Evolutionary conservation across 2,329 filamentous ascomycete species (phyloP).

Genomic region (Dactylellina cionopaga): DNA sequence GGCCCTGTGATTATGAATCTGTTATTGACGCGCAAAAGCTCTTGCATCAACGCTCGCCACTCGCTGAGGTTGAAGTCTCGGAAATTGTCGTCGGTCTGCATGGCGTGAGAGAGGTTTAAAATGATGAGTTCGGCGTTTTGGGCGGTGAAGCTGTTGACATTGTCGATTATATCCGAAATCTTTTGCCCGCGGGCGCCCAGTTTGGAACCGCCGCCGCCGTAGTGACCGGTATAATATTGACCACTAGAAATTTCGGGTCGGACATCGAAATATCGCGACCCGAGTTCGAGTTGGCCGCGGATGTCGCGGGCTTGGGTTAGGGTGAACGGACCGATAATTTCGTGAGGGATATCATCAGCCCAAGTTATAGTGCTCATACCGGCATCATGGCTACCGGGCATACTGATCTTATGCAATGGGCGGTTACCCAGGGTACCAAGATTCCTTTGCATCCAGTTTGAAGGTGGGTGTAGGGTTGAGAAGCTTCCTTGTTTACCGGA

Average conservation of each 20-base stretch:
- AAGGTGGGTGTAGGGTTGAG: slow-evolving; percentile 59
- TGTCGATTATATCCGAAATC: slow-evolving; percentile 62
- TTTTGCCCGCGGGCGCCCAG: slow-evolving; percentile 64
- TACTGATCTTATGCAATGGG: slow-evolving; percentile 63
- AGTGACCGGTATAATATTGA: slow-evolving; percentile 63
- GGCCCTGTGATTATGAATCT: slow-evolving; percentile 62
- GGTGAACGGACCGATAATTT: slow-evolving; percentile 59
- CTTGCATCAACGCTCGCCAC: slow-evolving; percentile 53
- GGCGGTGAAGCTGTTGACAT: slow-evolving; percentile 64
- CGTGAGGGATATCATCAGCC: slow-evolving; percentile 60
- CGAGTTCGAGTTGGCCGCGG: slow-evolving; percentile 63
- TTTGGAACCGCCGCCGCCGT: slow-evolving; percentile 60
- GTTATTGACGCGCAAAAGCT: slow-evolving; percentile 58
- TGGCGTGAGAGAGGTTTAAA: slow-evolving; percentile 63
- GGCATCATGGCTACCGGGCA: slow-evolving; percentile 65
- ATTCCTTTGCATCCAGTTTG: slow-evolving; percentile 62
- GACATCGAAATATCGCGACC: slow-evolving; percentile 65
- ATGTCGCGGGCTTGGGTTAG: slow-evolving; percentile 64
- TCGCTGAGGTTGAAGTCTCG: slow-evolving; percentile 60
- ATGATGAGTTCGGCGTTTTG: slow-evolving; percentile 64
- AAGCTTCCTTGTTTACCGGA: slow-evolving; percentile 59
- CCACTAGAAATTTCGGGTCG: slow-evolving; percentile 61
- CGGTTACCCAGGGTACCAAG: slow-evolving; percentile 60
- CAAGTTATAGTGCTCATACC: slow-evolving; percentile 64
- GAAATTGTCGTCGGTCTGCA: slow-evolving; percentile 61